phyloP scores from a whole-genome alignment of 495 filamentous ascomycete genomes.

The Podospora comata region DNA sequence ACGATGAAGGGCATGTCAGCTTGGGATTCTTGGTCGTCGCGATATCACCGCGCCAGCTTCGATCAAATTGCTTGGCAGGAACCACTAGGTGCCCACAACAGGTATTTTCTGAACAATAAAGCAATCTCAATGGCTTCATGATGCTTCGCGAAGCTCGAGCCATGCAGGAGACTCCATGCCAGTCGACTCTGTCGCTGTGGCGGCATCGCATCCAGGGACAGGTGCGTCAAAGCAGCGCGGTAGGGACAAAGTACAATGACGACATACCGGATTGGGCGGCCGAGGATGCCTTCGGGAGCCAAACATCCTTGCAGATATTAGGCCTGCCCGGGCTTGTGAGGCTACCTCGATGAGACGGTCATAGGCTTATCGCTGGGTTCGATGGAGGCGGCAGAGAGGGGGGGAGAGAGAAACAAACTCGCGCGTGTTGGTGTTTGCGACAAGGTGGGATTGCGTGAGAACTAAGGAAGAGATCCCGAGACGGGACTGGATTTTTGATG shows the following conservation, averaged over 20 bases:
- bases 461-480: not conserved
- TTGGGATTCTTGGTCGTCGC: slow-evolving; percentile 4
- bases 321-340: slow-evolving; percentile 16
- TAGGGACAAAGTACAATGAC: slow-evolving; percentile 23
- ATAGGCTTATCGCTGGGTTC: slow-evolving; percentile 9
- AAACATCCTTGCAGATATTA: slow-evolving; percentile 40
- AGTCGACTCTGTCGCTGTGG: not conserved
- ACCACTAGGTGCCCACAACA: not conserved
- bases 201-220: slow-evolving; percentile 4
- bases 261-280: slow-evolving; percentile 46
- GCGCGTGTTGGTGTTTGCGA: slow-evolving; percentile 8
- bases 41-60: slow-evolving; percentile 1
- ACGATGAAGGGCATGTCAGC: slow-evolving; percentile 17
- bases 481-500: slow-evolving; percentile 11
- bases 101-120: not conserved
- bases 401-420: not conserved
- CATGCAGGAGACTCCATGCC: not conserved
- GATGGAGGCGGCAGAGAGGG: not conserved
- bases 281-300: slow-evolving; percentile 46
- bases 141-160: not conserved
- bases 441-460: not conserved
- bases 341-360: slow-evolving; percentile 21
- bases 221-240: slow-evolving; percentile 9
- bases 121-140: not conserved
- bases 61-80: not conserved